A percentile compares a stretch with the other conserved stretches of the same genome.
Conservation (phyloP, 2,329 filamentous ascomycete genomes). For the Pochonia chlamydosporia region DNA sequence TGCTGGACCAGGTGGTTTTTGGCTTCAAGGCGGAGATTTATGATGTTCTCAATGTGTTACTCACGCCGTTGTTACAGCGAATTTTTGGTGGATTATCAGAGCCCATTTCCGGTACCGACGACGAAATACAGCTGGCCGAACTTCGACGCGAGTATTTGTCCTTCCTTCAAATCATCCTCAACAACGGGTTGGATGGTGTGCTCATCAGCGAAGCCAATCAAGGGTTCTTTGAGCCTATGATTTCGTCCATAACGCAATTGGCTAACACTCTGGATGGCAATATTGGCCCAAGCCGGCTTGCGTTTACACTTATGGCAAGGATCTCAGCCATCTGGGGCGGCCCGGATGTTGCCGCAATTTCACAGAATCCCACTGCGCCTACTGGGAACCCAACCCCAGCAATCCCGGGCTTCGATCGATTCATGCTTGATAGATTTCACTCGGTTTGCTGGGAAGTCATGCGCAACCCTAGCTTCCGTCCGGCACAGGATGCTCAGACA, state of each 20-base stretch:
- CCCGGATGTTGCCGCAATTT: slow-evolving; percentile 61
- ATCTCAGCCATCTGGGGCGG: slow-evolving; percentile 92
- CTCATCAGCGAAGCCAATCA: slow-evolving; percentile 89
- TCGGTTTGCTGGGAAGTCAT: slow-evolving; percentile 86
- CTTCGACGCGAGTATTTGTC: slow-evolving; percentile 91
- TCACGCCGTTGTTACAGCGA: slow-evolving; percentile 83
- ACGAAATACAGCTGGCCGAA: slow-evolving; percentile 90
- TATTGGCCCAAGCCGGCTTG: slow-evolving; percentile 58
- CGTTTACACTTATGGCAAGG: slow-evolving; percentile 73
- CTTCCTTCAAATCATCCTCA: slow-evolving; percentile 83
- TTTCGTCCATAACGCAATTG: slow-evolving; percentile 78
- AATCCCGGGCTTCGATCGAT: slow-evolving; percentile 86
- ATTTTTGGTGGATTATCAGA: slow-evolving; percentile 83
- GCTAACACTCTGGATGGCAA: slow-evolving; percentile 68
- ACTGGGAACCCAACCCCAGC: slow-evolving; percentile 46
- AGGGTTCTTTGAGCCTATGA: slow-evolving; percentile 79
- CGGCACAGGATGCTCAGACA: slow-evolving; percentile 76
- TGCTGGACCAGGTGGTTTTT: slow-evolving; percentile 89
- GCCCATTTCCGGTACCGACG: slow-evolving; percentile 83
- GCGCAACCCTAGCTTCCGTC: slow-evolving; percentile 70
- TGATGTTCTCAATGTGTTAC: slow-evolving; percentile 77
- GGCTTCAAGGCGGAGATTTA: slow-evolving; percentile 94
- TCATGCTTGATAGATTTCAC: slow-evolving; percentile 86
- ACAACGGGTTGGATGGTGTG: slow-evolving; percentile 82
- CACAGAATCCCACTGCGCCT: slow-evolving; percentile 43